Percentiles rank a stretch among this genome's conserved stretches.
Evolutionary conservation across 805 yeast genomes (phyloP).

Genomic region (Sporopachydermia quercuum): DNA sequence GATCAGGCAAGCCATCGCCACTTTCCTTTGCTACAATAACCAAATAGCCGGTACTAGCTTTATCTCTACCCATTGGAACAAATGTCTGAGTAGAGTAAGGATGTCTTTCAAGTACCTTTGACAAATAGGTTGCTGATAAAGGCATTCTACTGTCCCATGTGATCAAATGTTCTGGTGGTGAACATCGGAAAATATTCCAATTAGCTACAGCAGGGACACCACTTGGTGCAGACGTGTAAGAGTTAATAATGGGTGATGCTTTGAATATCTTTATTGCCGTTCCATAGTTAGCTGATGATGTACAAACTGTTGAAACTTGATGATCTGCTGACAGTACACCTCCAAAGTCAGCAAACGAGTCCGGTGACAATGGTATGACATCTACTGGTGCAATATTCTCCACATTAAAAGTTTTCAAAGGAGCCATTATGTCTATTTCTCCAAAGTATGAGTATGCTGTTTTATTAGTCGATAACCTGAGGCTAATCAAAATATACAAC

Average conservation of each 20-base stretch:
- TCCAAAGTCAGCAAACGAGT: constrained; percentile 53
- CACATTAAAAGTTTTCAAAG: constrained; percentile 23
- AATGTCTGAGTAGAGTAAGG: constrained; percentile 84
- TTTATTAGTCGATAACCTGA: no score
- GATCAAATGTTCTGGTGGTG: constrained; percentile 55
- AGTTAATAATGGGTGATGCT: constrained; percentile 53
- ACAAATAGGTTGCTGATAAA: constrained; percentile 20
- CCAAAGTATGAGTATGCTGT: no score
- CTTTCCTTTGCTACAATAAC: constrained; percentile 66
- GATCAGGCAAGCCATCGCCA: constrained; percentile 41
- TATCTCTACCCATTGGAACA: constrained; percentile 67
- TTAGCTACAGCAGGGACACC: constrained; percentile 40
- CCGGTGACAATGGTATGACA: constrained; percentile 55
- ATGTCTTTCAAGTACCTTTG: constrained; percentile 77
- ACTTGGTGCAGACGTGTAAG: constrained; percentile 32
- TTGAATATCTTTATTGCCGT: constrained; percentile 69
- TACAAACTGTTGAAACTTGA: constrained; percentile 34
- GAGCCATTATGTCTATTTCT: no score
- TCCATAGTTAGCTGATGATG: constrained; percentile 74
- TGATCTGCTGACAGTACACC: constrained; percentile 66
- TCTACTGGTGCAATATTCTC: constrained; percentile 14
- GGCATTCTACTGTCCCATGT: constrained; percentile 5
- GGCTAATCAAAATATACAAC: no score
- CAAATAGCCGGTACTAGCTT: constrained; percentile 39
- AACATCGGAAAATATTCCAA: constrained; percentile 74